phyloP scores from a whole-genome alignment of 371 early-diverging fungal genomes.

The Mortierella sp. region DNA sequence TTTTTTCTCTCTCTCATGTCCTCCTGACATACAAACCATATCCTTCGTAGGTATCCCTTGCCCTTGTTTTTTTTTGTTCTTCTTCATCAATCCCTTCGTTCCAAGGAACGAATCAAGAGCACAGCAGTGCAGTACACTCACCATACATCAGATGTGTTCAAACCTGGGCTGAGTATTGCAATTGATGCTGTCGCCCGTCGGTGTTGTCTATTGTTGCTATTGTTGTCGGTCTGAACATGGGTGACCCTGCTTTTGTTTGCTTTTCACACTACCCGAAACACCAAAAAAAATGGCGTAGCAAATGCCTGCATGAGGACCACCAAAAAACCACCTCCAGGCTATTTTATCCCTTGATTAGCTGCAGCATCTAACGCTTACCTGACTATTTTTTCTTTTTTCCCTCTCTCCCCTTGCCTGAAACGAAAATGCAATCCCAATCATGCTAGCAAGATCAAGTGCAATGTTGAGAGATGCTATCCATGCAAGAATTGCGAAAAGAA shows the following conservation, averaged over 20 bases:
- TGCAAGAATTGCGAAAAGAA: conserved; percentile 54
- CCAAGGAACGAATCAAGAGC: conserved; percentile 1
- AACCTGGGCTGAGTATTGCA: not conserved
- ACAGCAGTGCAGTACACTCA: not conserved
- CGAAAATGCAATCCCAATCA: not conserved
- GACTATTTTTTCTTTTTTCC: not conserved
- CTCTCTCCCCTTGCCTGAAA: conserved; percentile 3
- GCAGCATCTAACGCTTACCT: not conserved
- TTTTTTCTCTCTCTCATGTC: not conserved
- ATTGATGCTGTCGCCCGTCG: not conserved
- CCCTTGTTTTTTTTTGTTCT: not conserved
- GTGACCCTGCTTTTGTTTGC: not conserved
- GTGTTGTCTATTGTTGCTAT: not conserved
- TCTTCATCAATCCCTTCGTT: not conserved
- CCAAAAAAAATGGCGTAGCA: conserved; percentile 2
- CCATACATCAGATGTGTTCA: not conserved
- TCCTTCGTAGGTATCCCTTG: not conserved
- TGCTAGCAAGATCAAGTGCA: conserved; percentile 53
- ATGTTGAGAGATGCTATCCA: conserved; percentile 49
- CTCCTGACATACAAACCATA: not conserved
- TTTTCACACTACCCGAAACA: not conserved
- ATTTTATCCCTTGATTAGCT: not conserved
- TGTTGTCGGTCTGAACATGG: not conserved
- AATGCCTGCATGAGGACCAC: not conserved
- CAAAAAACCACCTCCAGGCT: not conserved